Evolutionary conservation across 441 rosid genomes (phyloP).

Genomic region (Erodium trifolium): DNA sequence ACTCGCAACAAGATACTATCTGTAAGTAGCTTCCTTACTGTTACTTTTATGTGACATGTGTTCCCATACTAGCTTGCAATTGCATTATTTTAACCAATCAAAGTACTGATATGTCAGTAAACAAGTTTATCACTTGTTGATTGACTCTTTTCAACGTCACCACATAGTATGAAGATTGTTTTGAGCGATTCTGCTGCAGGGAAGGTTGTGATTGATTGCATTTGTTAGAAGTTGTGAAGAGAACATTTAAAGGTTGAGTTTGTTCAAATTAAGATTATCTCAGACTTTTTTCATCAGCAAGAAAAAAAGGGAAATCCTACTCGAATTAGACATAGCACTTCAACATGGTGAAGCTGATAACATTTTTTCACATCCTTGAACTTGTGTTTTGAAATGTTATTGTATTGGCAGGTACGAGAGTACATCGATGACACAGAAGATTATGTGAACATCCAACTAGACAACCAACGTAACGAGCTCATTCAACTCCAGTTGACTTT

Average conservation of each 20-base stretch:
- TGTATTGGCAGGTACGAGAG: slow-evolving; percentile 62
- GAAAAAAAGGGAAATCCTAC: no score
- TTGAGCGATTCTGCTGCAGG: neutral
- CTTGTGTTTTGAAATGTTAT: neutral
- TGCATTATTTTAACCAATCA: slow-evolving; percentile 6
- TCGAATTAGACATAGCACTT: neutral
- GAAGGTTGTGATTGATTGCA: neutral
- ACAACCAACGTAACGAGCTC: slow-evolving; percentile 85
- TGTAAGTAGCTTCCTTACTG: slow-evolving; percentile 34
- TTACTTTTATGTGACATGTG: neutral
- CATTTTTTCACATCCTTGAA: neutral
- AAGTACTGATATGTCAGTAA: neutral
- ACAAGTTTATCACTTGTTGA: neutral
- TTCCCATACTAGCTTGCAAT: neutral
- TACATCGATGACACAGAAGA: slow-evolving; percentile 95
- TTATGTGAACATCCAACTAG: slow-evolving; percentile 85
- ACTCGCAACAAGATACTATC: slow-evolving; percentile 88
- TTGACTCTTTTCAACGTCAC: neutral
- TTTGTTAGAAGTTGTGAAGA: neutral
- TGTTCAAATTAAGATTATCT: neutral
- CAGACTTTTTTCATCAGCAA: neutral
- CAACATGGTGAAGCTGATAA: neutral
- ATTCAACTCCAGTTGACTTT: slow-evolving; percentile 81
- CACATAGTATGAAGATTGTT: neutral
- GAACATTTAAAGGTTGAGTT: neutral